Conservation (phyloP, 106 monocot species). For the Agapanthus africanus region DNA sequence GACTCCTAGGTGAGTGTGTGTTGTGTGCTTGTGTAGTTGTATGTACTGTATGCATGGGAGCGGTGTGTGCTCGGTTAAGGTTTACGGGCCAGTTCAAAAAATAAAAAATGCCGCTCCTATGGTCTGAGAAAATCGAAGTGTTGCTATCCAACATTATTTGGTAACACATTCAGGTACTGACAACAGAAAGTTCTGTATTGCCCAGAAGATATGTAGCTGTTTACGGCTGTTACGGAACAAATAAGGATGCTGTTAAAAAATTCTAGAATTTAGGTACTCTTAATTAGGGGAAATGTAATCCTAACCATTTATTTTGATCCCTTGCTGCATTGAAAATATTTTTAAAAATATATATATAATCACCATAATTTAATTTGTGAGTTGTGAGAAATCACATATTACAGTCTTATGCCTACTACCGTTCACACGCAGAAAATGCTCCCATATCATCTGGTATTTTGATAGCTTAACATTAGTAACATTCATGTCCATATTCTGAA, state of each 20-base stretch:
- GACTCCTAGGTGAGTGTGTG: no score
- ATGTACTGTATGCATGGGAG: no score
- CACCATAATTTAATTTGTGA: no score
- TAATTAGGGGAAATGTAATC: background rate
- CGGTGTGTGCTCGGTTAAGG: no score
- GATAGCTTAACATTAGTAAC: no score
- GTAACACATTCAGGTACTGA: background rate
- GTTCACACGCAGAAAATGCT: no score
- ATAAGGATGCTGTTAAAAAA: background rate
- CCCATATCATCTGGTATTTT: no score
- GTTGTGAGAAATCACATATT: no score
- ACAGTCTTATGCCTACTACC: background rate
- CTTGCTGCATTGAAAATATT: background rate
- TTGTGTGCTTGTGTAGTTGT: no score
- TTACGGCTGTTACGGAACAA: background rate
- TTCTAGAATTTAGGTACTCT: background rate
- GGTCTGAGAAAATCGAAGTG: background rate
- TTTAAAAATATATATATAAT: background rate
- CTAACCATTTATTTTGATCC: background rate
- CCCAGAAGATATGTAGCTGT: no score
- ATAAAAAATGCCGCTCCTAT: background rate
- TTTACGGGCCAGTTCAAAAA: no score
- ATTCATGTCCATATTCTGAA: no score
- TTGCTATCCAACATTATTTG: background rate
- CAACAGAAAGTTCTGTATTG: background rate